Conservation (phyloP, 768 basidiomycete genomes). For the Calocybe gangraenosa region DNA sequence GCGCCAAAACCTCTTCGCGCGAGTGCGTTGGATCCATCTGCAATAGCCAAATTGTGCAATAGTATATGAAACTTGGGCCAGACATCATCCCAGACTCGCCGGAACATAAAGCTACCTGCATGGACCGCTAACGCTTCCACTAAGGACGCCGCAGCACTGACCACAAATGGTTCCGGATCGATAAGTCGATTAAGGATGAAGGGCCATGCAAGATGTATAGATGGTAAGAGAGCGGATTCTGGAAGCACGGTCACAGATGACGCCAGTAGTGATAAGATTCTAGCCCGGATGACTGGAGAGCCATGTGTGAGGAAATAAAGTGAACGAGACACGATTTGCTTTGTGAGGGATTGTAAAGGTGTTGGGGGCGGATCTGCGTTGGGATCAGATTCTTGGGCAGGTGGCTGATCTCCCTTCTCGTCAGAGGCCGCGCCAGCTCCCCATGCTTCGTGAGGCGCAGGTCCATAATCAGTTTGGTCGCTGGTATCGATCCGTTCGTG, state of each 20-base stretch:
- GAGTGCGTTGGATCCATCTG: slow-evolving; percentile 65
- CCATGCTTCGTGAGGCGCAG: slow-evolving; percentile 59
- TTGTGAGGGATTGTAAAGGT: slow-evolving; percentile 69
- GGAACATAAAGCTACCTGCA: slow-evolving; percentile 82
- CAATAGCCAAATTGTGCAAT: slow-evolving; percentile 54
- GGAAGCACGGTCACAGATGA: slow-evolving; percentile 70
- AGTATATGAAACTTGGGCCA: slow-evolving; percentile 81
- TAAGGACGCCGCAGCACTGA: slow-evolving; percentile 68
- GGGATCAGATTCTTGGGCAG: slow-evolving; percentile 27
- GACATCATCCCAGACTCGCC: slow-evolving; percentile 84
- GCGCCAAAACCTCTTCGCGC: slow-evolving; percentile 45
- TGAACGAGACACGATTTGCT: slow-evolving; percentile 83
- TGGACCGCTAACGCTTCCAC: slow-evolving; percentile 68
- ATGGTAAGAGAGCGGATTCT: slow-evolving; percentile 74
- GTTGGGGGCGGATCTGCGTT: slow-evolving; percentile 54
- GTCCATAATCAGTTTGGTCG: slow-evolving; percentile 49
- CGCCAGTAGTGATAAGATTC: slow-evolving; percentile 72
- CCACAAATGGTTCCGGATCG: slow-evolving; percentile 74
- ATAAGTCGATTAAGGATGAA: slow-evolving; percentile 80
- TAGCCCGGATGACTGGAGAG: slow-evolving; percentile 81
- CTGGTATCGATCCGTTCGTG: slow-evolving; percentile 29
- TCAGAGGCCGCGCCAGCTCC: slow-evolving; percentile 27
- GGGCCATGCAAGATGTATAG: slow-evolving; percentile 92
- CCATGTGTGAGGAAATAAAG: slow-evolving; percentile 88
- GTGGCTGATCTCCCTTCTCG: slow-evolving; percentile 16